These are phyloP conservation scores for Zygotorulaspora sp. DNA, from an alignment of 805 yeast genomes.

Conservation along the genomic window DNA sequence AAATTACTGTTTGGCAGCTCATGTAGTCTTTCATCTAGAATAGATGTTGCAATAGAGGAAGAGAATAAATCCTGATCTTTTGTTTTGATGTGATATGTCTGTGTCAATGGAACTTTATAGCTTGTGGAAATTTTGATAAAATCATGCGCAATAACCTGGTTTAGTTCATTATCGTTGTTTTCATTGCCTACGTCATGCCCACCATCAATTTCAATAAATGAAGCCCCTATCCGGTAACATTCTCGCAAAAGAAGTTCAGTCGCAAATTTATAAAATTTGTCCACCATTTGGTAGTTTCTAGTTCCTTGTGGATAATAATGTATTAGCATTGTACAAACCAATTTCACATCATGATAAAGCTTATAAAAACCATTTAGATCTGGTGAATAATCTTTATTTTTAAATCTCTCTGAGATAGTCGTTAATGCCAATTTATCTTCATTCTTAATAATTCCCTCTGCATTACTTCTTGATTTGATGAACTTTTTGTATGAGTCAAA, in stretches of 20 bases:
- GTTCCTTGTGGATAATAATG: constrained; percentile 47
- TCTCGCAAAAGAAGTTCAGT: constrained; percentile 64
- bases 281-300: constrained; percentile 47
- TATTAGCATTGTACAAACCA: constrained; percentile 49
- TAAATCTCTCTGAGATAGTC: constrained; percentile 43
- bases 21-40: constrained; percentile 69
- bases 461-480: constrained; percentile 28
- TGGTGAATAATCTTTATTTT: constrained; percentile 37
- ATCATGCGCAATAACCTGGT: constrained; percentile 48
- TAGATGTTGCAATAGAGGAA: constrained; percentile 62
- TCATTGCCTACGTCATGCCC: constrained; percentile 14
- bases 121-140: constrained; percentile 54
- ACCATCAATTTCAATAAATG: constrained; percentile 15
- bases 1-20: constrained; percentile 60
- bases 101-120: constrained; percentile 52
- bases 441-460: constrained; percentile 20
- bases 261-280: constrained; percentile 57
- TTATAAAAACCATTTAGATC: constrained; percentile 43
- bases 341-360: constrained; percentile 62
- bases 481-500: constrained; percentile 40
- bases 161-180: constrained; percentile 33
- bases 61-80: constrained; percentile 76
- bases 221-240: constrained; percentile 42
- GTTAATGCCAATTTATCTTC: constrained; percentile 32
- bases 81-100: constrained; percentile 57